Evolutionary conservation across 768 basidiomycete genomes (phyloP), one percentile per base, ranked within the genome.

Genomic region (Leccinum subtestaceum): DNA sequence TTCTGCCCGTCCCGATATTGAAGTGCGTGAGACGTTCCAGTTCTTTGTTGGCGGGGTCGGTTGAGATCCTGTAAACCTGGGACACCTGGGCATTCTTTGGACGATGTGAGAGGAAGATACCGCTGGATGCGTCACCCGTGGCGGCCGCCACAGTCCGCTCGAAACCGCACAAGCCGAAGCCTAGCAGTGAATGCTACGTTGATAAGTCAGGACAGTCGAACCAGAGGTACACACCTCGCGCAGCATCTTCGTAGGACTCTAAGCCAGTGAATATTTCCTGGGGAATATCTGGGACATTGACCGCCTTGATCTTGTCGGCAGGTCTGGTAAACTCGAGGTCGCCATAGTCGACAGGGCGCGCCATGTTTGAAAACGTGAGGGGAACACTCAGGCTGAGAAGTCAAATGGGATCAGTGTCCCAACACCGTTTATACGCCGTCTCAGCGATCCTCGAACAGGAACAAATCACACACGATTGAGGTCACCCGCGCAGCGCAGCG

Each of bases 21-120:
- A 79, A 78, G 65, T 77, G 60, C 2, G 77, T 77, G 65, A 78
- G 63, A 45, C 77, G 70, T 25, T 74, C 67, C 15, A 75, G 57
- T n/a, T 66, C 65, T 13, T 60, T 61, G 27, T 62, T 60, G 25
- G 57, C 36, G 1, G 75, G 60, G 34, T 74, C 66, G 6, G 66
- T 56, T 2, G 74, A 65, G 27, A 78, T 71, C 46, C 72, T 70
- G 56, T 71, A 79, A 34, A 75, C 59, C 54, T 79, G 76, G 4
- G 66, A 57, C 49, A 78, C 74, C 34, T 76, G 77, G 8, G 74
- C 72, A 59, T 75, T 69, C 36, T 67, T 67, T n/a, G 77, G 77
- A 19, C 77, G 70, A 63, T 79, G 78, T 21, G 67, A 60, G 36
- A 78, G 63, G 56, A 78, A 70, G 36, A 77, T 61, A 10, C 70